Conservation (phyloP, 1,139 yeast species). For the Pneumocystis wakefieldiae region DNA sequence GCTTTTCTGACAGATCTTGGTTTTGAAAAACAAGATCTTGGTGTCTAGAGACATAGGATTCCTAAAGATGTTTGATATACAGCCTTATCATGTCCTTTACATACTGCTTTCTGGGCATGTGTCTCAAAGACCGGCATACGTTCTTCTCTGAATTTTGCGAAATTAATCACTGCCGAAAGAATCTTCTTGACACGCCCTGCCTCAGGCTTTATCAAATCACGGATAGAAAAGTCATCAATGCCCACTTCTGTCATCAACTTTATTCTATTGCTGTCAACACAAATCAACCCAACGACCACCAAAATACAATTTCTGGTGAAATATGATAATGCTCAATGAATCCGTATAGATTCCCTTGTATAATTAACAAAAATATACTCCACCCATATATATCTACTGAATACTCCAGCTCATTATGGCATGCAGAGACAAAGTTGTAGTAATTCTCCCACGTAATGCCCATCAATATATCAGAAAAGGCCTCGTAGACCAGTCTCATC, state of each 20-base stretch:
- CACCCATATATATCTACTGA: not conserved
- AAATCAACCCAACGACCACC: not conserved
- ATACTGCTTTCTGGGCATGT: slow-evolving; percentile 39
- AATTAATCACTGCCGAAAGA: slow-evolving; percentile 71
- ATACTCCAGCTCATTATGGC: slow-evolving; percentile 9
- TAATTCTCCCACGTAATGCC: slow-evolving; percentile 41
- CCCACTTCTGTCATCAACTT: slow-evolving; percentile 40
- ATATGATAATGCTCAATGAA: slow-evolving; percentile 9
- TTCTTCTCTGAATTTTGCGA: slow-evolving; percentile 70
- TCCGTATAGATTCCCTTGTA: slow-evolving; percentile 5
- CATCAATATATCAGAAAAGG: slow-evolving; percentile 54
- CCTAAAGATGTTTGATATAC: slow-evolving; percentile 21
- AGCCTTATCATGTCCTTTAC: slow-evolving; percentile 13
- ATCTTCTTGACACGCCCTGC: slow-evolving; percentile 46
- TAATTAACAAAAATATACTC: not conserved
- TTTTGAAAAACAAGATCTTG: slow-evolving; percentile 6
- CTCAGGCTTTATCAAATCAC: slow-evolving; percentile 62
- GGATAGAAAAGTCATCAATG: slow-evolving; percentile 55
- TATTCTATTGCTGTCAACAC: slow-evolving; percentile 6
- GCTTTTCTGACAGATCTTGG: slow-evolving; percentile 17
- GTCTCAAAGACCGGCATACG: slow-evolving; percentile 56
- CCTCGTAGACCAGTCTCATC: slow-evolving; percentile 50
- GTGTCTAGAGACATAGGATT: slow-evolving; percentile 1
- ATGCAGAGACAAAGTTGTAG: slow-evolving; percentile 22
- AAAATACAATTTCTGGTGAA: slow-evolving; percentile 7